Evolutionary conservation across 169 alveolate species (phyloP).

Genomic region (Eimeria sp.): DNA sequence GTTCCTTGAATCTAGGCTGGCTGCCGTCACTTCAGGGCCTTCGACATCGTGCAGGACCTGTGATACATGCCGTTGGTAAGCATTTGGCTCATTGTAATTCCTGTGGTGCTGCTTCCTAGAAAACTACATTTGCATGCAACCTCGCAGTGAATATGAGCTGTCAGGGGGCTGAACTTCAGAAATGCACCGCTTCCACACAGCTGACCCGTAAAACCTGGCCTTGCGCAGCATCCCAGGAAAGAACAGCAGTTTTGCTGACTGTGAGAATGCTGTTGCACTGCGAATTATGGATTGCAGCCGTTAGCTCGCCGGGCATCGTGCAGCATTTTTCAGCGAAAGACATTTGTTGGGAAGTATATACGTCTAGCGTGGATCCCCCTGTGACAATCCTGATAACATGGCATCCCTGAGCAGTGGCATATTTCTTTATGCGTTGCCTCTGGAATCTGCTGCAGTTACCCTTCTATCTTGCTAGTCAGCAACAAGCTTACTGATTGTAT

Average conservation of each 20-base stretch:
- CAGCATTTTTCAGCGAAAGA: constrained; percentile 34
- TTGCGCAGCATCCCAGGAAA: constrained; percentile 64
- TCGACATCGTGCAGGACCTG: constrained; percentile 58
- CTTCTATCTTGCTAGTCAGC: neutral
- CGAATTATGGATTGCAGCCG: constrained; percentile 56
- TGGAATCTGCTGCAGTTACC: neutral
- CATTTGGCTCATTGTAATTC: too few species aligned
- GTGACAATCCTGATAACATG: constrained; percentile 38
- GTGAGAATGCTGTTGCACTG: constrained; percentile 62
- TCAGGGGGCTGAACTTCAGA: too few species aligned
- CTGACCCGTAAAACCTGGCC: constrained; percentile 57
- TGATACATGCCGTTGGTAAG: neutral
- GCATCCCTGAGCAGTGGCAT: neutral
- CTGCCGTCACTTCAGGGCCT: constrained; percentile 58
- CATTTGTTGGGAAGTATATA: constrained; percentile 57
- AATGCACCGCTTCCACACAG: neutral
- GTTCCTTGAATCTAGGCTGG: constrained; percentile 48
- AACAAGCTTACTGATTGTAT: constrained; percentile 18
- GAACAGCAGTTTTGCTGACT: constrained; percentile 33
- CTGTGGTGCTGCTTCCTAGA: neutral
- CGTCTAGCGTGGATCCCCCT: constrained; percentile 63
- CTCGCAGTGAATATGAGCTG: neutral
- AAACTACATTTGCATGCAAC: too few species aligned
- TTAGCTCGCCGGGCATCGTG: constrained; percentile 55
- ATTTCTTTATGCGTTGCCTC: neutral